Evolutionary conservation across 768 basidiomycete genomes (phyloP), one percentile per base, ranked within the genome.

Genomic region (Sporobolomyces pararoseus): DNA sequence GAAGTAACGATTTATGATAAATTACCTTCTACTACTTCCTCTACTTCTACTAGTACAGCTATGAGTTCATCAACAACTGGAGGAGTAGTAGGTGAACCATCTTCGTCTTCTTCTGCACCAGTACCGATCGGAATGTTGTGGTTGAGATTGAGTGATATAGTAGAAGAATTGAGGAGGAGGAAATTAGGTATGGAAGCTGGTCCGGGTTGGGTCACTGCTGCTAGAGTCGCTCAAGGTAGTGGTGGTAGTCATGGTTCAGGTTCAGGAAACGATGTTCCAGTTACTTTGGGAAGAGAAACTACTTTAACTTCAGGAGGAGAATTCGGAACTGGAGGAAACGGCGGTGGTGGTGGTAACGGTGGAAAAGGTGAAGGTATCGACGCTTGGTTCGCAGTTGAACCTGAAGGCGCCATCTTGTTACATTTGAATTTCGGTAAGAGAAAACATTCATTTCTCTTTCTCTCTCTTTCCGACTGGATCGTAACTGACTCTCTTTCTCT

Each of bases 351-450:
- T 7, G 53, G 59, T 9, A 14, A 16, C 31, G 44, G 51, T 19
- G 44, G 23, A n/a, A 63, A 63, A 21, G 78, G 54, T 1, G 69
- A 69, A 47, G 31, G 78, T 14, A 87, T 98, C 50, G 92, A 96
- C 73, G 91, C 90, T 0, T 98, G 94, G 94, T 98, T 98, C 78
- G 86, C 91, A 7, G 91, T 98, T 23, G 95, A 98, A 78, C 95
- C 96, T 53, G 93, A 89, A n/a, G 96, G 96, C 55, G 92, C 94
- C 25, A 84, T 99, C 74, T 84, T 86, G 51, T 81, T 99, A 31
- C 86, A 87, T 64, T 80, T 99, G 61, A 94, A 96, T 81, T 98
- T 99, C 79, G 86, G 95, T 95, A 78, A 78, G 91, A 83, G 44
- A 59, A 42, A 42, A 42, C 37, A 21, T 58, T 31, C 44, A 21